phyloP scores from a whole-genome alignment of 2,329 filamentous ascomycete genomes.

The Fusarium nematophilum region DNA sequence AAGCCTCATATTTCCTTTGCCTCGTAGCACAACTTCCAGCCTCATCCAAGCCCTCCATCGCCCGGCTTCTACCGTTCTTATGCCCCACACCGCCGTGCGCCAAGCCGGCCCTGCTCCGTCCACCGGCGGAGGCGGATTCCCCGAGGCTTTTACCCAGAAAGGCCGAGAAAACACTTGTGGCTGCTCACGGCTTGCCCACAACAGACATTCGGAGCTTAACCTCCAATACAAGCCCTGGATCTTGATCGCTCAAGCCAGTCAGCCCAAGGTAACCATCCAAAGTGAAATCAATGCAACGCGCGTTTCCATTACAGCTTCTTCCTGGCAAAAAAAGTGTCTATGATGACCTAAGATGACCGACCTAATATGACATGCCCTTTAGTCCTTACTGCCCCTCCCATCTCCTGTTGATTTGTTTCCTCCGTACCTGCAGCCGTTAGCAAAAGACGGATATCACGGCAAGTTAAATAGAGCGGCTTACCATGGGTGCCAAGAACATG shows the following conservation, averaged over 20 bases:
- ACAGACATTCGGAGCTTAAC: no score
- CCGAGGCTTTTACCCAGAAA: background rate
- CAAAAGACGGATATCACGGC: constrained; percentile 1
- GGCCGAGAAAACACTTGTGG: constrained; percentile 8
- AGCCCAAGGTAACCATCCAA: no score
- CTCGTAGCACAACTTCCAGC: background rate
- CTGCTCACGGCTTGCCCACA: no score
- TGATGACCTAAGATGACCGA: no score
- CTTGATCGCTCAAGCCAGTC: no score
- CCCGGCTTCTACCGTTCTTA: constrained; percentile 7
- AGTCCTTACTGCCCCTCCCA: constrained; percentile 59
- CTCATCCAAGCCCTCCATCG: no score
- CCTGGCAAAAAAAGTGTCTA: no score
- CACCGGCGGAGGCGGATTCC: background rate
- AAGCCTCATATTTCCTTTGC: background rate
- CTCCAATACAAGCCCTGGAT: no score
- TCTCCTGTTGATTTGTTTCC: constrained; percentile 75
- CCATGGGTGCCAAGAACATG: constrained; percentile 83
- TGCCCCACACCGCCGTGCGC: constrained; percentile 30
- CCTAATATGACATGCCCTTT: constrained; percentile 31
- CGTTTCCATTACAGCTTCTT: constrained; percentile 43
- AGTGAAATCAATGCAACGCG: no score
- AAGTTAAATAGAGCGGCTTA: constrained; percentile 60
- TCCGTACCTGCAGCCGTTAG: constrained; percentile 62
- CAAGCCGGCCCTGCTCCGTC: constrained; percentile 28